These are phyloP conservation scores for Monosporascus sp. DNA, from an alignment of 2,329 filamentous ascomycete genomes.

Conservation along the genomic window DNA sequence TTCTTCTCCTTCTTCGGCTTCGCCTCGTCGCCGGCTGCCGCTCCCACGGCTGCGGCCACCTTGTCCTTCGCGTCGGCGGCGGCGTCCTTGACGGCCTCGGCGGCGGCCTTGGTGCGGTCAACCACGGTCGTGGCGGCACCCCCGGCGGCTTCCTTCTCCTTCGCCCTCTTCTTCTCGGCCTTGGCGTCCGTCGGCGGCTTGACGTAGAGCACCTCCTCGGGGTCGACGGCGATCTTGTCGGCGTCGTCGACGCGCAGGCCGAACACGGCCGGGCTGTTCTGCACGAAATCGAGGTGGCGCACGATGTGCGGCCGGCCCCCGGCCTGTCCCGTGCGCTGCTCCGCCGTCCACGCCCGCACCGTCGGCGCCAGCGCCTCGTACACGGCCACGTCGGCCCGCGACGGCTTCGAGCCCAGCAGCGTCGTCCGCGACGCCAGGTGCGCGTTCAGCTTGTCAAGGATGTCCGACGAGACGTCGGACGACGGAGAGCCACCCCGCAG, in stretches of 20 bases:
- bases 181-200: constrained; percentile 87
- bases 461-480: constrained; percentile 37
- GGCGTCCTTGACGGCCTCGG: constrained; percentile 48
- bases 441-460: constrained; percentile 74
- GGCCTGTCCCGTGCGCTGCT: constrained; percentile 83
- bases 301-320: constrained; percentile 86
- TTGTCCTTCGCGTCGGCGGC: constrained; percentile 48
- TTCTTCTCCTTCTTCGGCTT: constrained; percentile 82
- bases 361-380: constrained; percentile 73
- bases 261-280: constrained; percentile 70
- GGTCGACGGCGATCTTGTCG: constrained; percentile 74
- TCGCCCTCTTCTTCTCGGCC: constrained; percentile 94
- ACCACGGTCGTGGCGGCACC: constrained; percentile 41
- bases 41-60: constrained; percentile 44
- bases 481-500: constrained; percentile 49
- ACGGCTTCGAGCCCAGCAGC: constrained; percentile 83
- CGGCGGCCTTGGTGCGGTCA: constrained; percentile 57
- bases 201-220: constrained; percentile 75
- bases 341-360: constrained; percentile 73
- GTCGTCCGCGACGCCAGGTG: constrained; percentile 87
- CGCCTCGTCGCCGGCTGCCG: constrained; percentile 32
- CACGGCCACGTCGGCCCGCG: constrained; percentile 76
- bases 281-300: constrained; percentile 87
- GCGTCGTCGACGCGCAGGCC: constrained; percentile 62
- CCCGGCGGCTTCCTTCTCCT: constrained; percentile 78